Percentiles rank a stretch among this genome's conserved stretches.
phyloP scores from a whole-genome alignment of 2,329 filamentous ascomycete species.

The Mariannaea sp. region DNA sequence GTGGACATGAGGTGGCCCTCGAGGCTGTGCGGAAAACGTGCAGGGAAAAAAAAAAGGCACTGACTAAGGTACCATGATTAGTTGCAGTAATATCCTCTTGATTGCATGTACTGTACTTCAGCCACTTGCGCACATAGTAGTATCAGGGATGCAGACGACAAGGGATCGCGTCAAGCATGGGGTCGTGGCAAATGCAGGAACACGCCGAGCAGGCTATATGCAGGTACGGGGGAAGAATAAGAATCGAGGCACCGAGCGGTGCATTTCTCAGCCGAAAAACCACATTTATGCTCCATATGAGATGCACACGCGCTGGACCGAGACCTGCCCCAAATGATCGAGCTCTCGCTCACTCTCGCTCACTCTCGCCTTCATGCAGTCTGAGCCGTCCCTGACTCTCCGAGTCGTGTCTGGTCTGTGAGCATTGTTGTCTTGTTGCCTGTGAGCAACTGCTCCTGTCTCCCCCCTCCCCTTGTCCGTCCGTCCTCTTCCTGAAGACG shows the following conservation, averaged over 20 bases:
- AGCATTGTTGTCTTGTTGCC: background rate
- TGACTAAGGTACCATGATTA: too few relatives aligned
- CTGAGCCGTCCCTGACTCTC: background rate
- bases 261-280: background rate
- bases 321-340: background rate
- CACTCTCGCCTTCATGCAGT: background rate
- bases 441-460: too few relatives aligned
- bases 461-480: too few relatives aligned
- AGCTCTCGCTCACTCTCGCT: too few relatives aligned
- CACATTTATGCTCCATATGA: background rate
- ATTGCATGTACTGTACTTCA: too few relatives aligned
- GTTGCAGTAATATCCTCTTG: too few relatives aligned
- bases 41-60: too few relatives aligned
- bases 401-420: background rate
- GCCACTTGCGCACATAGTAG: too few relatives aligned
- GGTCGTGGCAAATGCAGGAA: constrained; percentile 1
- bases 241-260: background rate
- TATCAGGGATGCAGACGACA: background rate
- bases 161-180: background rate
- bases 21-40: too few relatives aligned
- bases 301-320: background rate
- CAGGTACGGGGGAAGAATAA: background rate
- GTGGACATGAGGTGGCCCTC: too few relatives aligned
- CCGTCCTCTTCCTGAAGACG: background rate
- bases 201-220: background rate